Evolutionary conservation across 2,329 filamentous ascomycete genomes (phyloP), one percentile per base, ranked within the genome.

Genomic region (Fusarium sp.): DNA sequence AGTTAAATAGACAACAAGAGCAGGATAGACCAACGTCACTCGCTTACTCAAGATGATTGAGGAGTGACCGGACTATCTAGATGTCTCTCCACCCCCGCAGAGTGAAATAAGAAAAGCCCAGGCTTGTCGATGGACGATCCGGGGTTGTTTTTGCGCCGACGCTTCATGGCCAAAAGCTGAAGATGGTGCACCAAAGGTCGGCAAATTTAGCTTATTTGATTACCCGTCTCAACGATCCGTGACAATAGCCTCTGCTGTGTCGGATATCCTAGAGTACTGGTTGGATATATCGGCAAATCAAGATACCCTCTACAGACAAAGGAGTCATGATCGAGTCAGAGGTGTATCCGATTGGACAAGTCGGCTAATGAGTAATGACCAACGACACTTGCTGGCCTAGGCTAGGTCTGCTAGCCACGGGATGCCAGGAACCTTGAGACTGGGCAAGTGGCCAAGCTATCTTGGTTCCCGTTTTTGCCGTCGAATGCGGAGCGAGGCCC

Each of bases 221-320:
- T 57, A 44, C 33, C 57, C 54, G 54, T 31, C 27, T 38, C 3
- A 31, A 50, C 45, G 21, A 55, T 57, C 52, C 52, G 51, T 52
- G 38, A 5, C 19, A 31, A 29, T 48, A 44, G 29, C 33, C 21
- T 38, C 46, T 36, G 4, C 19, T 39, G 36, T 33, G 25, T 53
- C 64, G 58, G 57, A 47, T 48, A 55, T 33, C 3, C 1, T n/a
- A 2, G 2, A 1, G 1, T 0, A 1, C 0, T 66, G 11, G 67
- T 66, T 67, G 58, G 65, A n/a, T 13, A 27, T 7, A 4, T 66
- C 65, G 65, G 65, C 65, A 63, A 57, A 9, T 2, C 6, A 33
- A 4, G 33, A 9, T 41, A 44, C 3, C 4, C 29, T 7, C 21
- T 14, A 21, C 7, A 15, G 7, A 8, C 4, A 31, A 21, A 10